Evolutionary conservation across 345 rosid genomes (phyloP), one percentile per base, ranked within the genome.

Genomic region (Melaleuca alternifolia): DNA sequence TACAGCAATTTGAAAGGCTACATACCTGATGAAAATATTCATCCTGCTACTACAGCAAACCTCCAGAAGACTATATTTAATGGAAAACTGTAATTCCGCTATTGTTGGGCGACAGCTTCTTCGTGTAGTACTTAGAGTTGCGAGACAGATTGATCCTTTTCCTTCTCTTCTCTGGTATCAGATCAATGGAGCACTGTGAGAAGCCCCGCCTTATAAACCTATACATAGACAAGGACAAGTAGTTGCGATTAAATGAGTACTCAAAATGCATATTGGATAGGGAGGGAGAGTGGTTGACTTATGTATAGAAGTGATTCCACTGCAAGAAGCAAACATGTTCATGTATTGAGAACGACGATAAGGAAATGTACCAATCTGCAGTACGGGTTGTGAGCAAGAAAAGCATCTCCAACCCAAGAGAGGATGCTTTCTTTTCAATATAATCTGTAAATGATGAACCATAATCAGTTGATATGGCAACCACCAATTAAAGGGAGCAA

Each of bases 171-270:
- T 92, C 94, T 0, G 98, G 99, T 89, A 97, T 90, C 92, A 86
- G 83, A 83, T 96, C 94, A 50, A 97, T 92, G 23, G 94, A 90
- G 85, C 99, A 95, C 88, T 96, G 96, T 9, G 89, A 62, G 92
- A 95, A 97, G 82, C 98, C 99, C 0, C 99, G 97, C 85, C 97
- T 91, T 53, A 91, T 94, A 85, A 95, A 95, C 98, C 98, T 95
- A 90, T 50, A 86, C 84, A 85, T 44, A 87, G 83, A 83, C 82
- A 71, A 44, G 26, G 11, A 41, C 56, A 53, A 59, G 41, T 16
- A 85, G 75, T 48, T 33, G 83, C 84, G 76, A 85, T 52, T 28
- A 53, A 86, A 50, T 33, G 85, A 75, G 59, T 24, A 4, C 12
- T 71, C 48, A 71, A 18, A 71, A 20, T 41, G 79, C 79, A 37